Percentiles rank a stretch among this genome's conserved stretches.
phyloP scores from a whole-genome alignment of 1,139 yeast genomes.

The Saccharomycopsis hybrid region DNA sequence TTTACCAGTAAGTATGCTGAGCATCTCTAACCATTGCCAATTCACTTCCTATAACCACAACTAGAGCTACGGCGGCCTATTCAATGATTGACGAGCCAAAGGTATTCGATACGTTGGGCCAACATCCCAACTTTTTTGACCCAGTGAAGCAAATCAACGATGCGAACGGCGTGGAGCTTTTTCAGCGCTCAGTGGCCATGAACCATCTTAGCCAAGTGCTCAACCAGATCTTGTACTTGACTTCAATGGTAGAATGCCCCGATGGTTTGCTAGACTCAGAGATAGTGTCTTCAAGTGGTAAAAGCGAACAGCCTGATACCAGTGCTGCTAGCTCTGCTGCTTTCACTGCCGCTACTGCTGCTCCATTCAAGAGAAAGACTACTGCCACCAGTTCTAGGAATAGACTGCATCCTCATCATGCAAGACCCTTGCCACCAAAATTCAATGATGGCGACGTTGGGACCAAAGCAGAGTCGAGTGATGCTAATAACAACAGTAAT shows the following conservation, averaged over 20 bases:
- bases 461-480: not conserved
- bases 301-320: no score
- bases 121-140: conserved; percentile 24
- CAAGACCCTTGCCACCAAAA: no score
- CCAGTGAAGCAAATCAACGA: conserved; percentile 39
- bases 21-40: no score
- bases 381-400: no score
- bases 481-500: conserved; percentile 9
- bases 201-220: conserved; percentile 30
- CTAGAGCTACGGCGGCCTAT: no score
- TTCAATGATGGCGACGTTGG: no score
- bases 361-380: conserved; percentile 13
- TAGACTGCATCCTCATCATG: no score
- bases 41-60: no score
- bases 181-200: conserved; percentile 36
- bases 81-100: conserved; percentile 19
- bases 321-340: no score
- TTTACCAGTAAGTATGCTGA: no score
- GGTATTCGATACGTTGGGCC: conserved; percentile 17
- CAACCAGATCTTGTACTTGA: conserved; percentile 28
- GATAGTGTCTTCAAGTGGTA: no score
- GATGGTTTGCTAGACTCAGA: conserved; percentile 23
- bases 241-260: conserved; percentile 25
- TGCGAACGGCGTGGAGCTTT: conserved; percentile 33
- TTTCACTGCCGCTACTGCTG: conserved; percentile 21